These are phyloP conservation scores for Suhomyces sp. DNA, from an alignment of 805 yeast species.

Conservation along the genomic window DNA sequence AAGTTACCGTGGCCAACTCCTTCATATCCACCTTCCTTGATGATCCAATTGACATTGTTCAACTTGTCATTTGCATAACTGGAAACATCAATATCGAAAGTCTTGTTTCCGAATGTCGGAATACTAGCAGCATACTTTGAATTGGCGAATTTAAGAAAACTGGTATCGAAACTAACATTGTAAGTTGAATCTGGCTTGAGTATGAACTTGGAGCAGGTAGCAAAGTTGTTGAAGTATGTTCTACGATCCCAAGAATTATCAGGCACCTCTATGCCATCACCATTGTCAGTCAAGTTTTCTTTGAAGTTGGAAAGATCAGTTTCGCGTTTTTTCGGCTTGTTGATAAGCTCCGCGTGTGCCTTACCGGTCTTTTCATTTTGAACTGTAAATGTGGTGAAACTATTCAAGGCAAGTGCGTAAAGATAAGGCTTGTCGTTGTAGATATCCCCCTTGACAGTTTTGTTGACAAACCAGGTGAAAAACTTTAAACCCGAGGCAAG, in stretches of 20 bases:
- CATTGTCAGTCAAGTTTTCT: constrained; percentile 26
- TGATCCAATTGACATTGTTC: constrained; percentile 45
- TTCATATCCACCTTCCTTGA: constrained; percentile 36
- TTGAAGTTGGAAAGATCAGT: constrained; percentile 9
- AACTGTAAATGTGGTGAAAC: constrained; percentile 48
- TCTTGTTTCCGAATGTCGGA: constrained; percentile 45
- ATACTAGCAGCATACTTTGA: constrained; percentile 49
- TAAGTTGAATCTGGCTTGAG: constrained; percentile 41
- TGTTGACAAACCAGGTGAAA: constrained; percentile 58
- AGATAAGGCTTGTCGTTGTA: constrained; percentile 59
- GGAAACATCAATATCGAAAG: constrained; percentile 43
- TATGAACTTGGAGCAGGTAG: constrained; percentile 37
- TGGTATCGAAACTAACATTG: constrained; percentile 53
- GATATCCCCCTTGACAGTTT: constrained; percentile 62
- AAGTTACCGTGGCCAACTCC: constrained; percentile 29
- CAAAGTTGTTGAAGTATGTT: constrained; percentile 39
- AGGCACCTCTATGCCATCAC: constrained; percentile 29
- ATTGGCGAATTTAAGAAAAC: constrained; percentile 48
- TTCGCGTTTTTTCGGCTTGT: constrained; percentile 4
- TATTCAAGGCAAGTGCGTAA: constrained; percentile 58
- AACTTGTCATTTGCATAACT: constrained; percentile 42
- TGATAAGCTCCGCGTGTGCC: constrained; percentile 2
- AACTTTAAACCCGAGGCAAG: constrained; percentile 49
- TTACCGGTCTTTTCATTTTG: constrained; percentile 6
- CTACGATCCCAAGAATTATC: constrained; percentile 36